Base-by-base conservation (phyloP, 805 yeast species). In the Metschnikowia kunwiensis region DNA sequence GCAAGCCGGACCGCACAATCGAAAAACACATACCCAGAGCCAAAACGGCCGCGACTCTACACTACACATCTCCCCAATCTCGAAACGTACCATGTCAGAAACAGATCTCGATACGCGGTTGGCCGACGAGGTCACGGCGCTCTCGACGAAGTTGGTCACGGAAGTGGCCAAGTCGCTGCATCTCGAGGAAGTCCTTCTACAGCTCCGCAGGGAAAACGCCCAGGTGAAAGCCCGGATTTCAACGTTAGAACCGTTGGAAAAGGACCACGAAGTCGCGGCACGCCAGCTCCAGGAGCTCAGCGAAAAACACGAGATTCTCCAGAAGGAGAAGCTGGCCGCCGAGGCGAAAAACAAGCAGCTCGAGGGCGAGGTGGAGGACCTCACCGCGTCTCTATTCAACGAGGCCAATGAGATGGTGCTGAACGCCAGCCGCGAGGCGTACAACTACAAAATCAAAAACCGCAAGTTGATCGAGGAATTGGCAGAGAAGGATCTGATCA, bases 331-430 rank as follows among this genome's bases (percentile, higher is more conserved):
- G 42, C 58, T 56, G 7, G 64, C 57, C 6, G 82, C 86, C 1
- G 82, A 80, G 46, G 63, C 61, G 8, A 85, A 82, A 47, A 80
- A 75, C 12, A 66, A 73, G 30, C 70, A 73, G 40, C 60, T 86
- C 33, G 76, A 81, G 43, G 75, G 71, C 21, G 96, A 86, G 54
- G 83, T 86, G 24, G 93, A 85, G 53, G 95, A 86, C 25, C 61
- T 86, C 30, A 77, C 88, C 1, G 86, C 81, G 1, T 77, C 88
- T 1, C 61, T 86, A 21, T 86, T 86, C 54, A 82, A 77, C 44
- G 93, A 87, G 54, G 96, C 96, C 10, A 86, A 86, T 54, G 72
- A 74, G 32, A 85, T 86, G 86, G 96, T 86, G 5, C 77, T 82
- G 32, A 77, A 80, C 43, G 95, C 95, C 0, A 76, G 85, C 42